These are phyloP conservation scores for Piedraia hortae DNA, from an alignment of 2,329 filamentous ascomycete genomes.

Conservation along the genomic window DNA sequence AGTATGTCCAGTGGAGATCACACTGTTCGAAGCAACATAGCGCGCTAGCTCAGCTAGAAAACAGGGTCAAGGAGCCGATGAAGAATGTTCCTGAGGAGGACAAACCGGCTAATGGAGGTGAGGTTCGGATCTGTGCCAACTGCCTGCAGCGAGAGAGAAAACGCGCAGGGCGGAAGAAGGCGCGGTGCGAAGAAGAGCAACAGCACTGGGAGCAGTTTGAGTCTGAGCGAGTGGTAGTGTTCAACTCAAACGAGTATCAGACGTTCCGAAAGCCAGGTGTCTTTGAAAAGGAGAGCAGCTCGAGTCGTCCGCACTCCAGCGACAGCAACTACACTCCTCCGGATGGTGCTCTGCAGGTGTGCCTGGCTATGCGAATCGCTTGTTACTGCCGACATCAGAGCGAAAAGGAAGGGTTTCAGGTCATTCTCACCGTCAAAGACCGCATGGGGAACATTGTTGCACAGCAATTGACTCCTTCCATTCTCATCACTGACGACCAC, in stretches of 20 bases:
- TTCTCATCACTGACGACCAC: slow-evolving; percentile 95
- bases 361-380: slow-evolving; percentile 80
- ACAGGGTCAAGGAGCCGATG: slow-evolving; percentile 11
- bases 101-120: slow-evolving; percentile 65
- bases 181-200: slow-evolving; percentile 79
- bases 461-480: slow-evolving; percentile 61
- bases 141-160: slow-evolving; percentile 83
- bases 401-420: slow-evolving; percentile 74
- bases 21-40: slow-evolving; percentile 10
- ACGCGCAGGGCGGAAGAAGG: slow-evolving; percentile 71
- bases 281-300: slow-evolving; percentile 6
- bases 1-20: slow-evolving; percentile 19
- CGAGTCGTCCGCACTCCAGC: slow-evolving; percentile 2
- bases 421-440: slow-evolving; percentile 89
- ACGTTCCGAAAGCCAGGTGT: slow-evolving; percentile 41
- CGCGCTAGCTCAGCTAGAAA: slow-evolving; percentile 11
- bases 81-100: slow-evolving; percentile 32
- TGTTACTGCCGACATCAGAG: slow-evolving; percentile 91
- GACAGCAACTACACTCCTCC: slow-evolving; percentile 12
- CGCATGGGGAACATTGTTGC: slow-evolving; percentile 46
- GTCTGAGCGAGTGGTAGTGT: slow-evolving; percentile 58
- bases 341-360: slow-evolving; percentile 43
- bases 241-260: slow-evolving; percentile 69
- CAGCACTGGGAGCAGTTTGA: slow-evolving; percentile 63
- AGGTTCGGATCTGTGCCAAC: slow-evolving; percentile 72